These are phyloP conservation scores for Coriolopsis trogii DNA, from an alignment of 1,284 basidiomycete species.

Conservation along the genomic window DNA sequence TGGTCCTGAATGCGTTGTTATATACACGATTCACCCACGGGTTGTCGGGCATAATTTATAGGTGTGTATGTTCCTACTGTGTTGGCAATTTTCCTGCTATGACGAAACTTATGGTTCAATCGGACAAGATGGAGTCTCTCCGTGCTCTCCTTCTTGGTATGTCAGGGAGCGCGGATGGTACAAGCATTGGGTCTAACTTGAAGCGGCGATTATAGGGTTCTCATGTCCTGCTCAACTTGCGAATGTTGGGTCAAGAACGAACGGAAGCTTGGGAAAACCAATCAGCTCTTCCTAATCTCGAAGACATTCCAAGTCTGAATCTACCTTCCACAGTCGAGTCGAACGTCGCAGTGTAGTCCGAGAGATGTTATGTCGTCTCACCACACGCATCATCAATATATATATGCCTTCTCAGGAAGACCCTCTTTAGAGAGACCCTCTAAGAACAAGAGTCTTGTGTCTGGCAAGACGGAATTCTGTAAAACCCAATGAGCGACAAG, in stretches of 20 bases:
- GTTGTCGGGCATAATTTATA: slow-evolving; percentile 1
- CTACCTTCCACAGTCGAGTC: no score
- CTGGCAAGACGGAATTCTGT: no score
- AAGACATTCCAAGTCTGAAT: no score
- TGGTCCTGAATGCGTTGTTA: slow-evolving; percentile 4
- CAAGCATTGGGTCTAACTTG: background rate
- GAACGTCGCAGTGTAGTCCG: no score
- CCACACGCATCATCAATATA: no score
- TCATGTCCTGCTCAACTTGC: background rate
- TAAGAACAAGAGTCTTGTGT: no score
- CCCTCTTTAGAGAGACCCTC: no score
- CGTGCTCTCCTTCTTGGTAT: background rate
- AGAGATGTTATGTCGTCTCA: no score
- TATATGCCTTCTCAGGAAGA: no score
- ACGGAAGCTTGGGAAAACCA: background rate
- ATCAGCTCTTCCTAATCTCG: no score
- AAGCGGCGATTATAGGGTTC: background rate
- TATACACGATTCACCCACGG: slow-evolving; percentile 4
- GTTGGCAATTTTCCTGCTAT: background rate
- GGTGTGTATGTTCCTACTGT: background rate
- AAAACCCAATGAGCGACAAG: no score
- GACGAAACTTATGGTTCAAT: no score
- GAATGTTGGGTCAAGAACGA: background rate
- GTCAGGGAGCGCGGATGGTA: background rate
- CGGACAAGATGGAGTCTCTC: background rate